Evolutionary conservation across 1,139 yeast species (phyloP), one percentile per base, ranked within the genome.

Genomic region (Sugiyamaella novakii): DNA sequence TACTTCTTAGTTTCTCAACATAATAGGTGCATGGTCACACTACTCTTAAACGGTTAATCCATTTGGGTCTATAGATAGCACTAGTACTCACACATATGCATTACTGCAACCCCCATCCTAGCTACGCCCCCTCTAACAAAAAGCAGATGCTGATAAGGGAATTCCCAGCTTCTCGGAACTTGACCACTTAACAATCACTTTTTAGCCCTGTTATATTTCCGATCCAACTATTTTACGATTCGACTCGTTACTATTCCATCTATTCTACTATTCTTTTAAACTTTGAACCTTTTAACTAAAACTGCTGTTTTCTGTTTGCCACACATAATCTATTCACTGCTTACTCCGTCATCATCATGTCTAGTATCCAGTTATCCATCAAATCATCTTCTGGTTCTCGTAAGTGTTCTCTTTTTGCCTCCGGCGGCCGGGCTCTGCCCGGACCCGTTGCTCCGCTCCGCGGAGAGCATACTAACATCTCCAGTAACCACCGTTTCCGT

Each of bases 401-500:
- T 42, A 33, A 42, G 46, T 42, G 15, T 10, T 42, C 11, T 19
- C 19, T 18, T 15, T 33, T 14, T 17, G 6, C 19, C 18, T 33
- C 15, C 22, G 25, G 27, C 14, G n/a, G 14, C 27, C 8, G 25
- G 24, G 24, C 7, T 28, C 31, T 28, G 5, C 25, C 25, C 8
- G 5, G 5, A 6, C 25, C 25, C 8, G 5, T 6, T 22, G 8
- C 8, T 22, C 25, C 25, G 25, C 5, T 33, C n/a, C n/a, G n/a
- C n/a, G n/a, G n/a, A n/a, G n/a, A n/a, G n/a, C n/a, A 19, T 35
- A 28, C 43, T 39, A 39, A 39, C 35, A 17, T 21, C 19, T 22
- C 3, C 21, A 42, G 46, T 34, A 33, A 42, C 46, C 31, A 0
- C 52, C 5, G 58, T 65, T 29, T 62, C 59, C 43, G 64, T 63